Percentiles rank a stretch among this genome's conserved stretches.
Evolutionary conservation across 106 monocot species (phyloP).

Genomic region (Amphibolis antarctica): DNA sequence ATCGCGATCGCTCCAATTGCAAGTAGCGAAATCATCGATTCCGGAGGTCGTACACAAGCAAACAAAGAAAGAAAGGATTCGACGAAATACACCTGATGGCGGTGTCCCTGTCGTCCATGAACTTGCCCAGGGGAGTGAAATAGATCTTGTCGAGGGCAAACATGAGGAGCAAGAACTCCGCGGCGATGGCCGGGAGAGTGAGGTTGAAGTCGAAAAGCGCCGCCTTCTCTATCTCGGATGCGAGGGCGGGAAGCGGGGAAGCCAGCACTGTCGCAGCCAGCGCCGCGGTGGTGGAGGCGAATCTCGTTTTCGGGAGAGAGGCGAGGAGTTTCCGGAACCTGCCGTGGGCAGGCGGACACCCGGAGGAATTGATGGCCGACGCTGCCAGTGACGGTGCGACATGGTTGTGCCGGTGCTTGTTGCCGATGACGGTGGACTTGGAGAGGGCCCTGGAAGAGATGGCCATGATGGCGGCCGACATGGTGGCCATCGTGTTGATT

Average conservation of each 20-base stretch:
- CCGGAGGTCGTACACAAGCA: no score
- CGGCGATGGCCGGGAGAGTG: slow-evolving; percentile 75
- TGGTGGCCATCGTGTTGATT: slow-evolving; percentile 6
- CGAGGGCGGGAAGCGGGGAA: slow-evolving; percentile 48
- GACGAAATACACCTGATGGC: slow-evolving; percentile 39
- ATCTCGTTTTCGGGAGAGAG: slow-evolving; percentile 1
- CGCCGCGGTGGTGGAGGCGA: slow-evolving; percentile 3
- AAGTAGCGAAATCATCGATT: no score
- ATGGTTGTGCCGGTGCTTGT: not conserved
- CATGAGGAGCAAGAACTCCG: slow-evolving; percentile 87
- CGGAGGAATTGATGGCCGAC: not conserved
- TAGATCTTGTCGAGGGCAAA: slow-evolving; percentile 92
- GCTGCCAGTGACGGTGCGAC: not conserved
- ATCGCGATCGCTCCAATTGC: no score
- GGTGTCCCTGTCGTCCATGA: slow-evolving; percentile 93
- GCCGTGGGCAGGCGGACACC: not conserved
- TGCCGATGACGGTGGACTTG: not conserved
- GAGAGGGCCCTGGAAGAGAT: slow-evolving; percentile 22
- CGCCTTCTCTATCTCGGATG: slow-evolving; percentile 82
- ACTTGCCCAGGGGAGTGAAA: slow-evolving; percentile 84
- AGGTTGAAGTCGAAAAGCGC: slow-evolving; percentile 96
- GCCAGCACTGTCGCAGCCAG: slow-evolving; percentile 10
- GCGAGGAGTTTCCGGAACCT: slow-evolving; percentile 8
- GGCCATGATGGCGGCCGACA: slow-evolving; percentile 46
- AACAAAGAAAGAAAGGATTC: no score